Evolutionary conservation across 257 asterid species (phyloP).

Genomic region (Sherardia arvensis): DNA sequence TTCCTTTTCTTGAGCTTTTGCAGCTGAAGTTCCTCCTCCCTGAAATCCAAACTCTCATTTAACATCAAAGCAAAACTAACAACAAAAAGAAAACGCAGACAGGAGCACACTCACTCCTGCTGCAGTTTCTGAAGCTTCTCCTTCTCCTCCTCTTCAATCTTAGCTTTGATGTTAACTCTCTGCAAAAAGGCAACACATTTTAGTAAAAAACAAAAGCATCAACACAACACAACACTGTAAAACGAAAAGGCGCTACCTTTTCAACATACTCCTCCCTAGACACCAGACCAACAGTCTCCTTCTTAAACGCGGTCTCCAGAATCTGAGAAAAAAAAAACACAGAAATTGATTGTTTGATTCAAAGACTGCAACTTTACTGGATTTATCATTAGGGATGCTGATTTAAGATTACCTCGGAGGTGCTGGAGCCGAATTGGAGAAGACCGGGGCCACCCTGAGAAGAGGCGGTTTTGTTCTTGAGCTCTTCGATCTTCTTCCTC

Average conservation of each 20-base stretch:
- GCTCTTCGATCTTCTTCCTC: slow-evolving; percentile 91
- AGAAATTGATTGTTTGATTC: neutral
- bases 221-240: neutral
- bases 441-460: slow-evolving; percentile 81
- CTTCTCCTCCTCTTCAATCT: slow-evolving; percentile 96
- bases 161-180: slow-evolving; percentile 88
- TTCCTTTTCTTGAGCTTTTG: slow-evolving; percentile 87
- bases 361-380: neutral
- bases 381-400: neutral
- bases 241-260: slow-evolving; percentile 43
- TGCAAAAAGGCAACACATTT: slow-evolving; percentile 7
- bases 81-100: neutral
- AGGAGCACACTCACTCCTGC: slow-evolving; percentile 62
- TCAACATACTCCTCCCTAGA: slow-evolving; percentile 94
- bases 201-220: neutral
- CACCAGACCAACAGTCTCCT: slow-evolving; percentile 98
- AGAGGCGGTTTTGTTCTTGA: slow-evolving; percentile 82
- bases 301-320: slow-evolving; percentile 95
- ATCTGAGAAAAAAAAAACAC: slow-evolving; percentile 27
- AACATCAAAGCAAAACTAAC: neutral
- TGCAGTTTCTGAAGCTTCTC: slow-evolving; percentile 93
- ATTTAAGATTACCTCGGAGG: slow-evolving; percentile 59
- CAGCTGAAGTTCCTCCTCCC: slow-evolving; percentile 95
- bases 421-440: slow-evolving; percentile 95
- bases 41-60: slow-evolving; percentile 14